Conservation (phyloP, 768 basidiomycete genomes). For the Psilocybe cubensis region DNA sequence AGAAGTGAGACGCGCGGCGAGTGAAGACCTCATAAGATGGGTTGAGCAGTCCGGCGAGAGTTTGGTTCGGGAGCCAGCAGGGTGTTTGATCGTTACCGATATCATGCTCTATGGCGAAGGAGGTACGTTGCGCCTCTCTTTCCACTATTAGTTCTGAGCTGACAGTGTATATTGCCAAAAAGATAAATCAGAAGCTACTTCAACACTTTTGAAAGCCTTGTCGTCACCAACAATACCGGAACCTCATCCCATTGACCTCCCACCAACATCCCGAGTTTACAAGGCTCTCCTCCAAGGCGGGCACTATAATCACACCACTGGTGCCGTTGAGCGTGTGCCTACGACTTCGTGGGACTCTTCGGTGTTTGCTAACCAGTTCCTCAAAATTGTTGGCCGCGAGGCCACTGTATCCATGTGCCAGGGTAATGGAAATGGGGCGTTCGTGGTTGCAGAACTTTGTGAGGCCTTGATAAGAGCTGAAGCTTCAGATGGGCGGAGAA, state of each 20-base stretch:
- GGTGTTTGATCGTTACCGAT: constrained; percentile 78
- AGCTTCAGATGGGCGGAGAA: constrained; percentile 44
- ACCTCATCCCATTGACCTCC: constrained; percentile 77
- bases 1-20: constrained; percentile 77
- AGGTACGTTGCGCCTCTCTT: constrained; percentile 44
- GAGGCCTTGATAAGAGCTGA: constrained; percentile 49
- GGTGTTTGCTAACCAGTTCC: constrained; percentile 62
- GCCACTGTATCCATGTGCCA: constrained; percentile 57
- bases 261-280: constrained; percentile 83
- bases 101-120: constrained; percentile 86
- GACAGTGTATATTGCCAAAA: constrained; percentile 2
- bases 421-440: constrained; percentile 65
- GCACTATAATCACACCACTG: constrained; percentile 72
- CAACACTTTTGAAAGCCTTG: constrained; percentile 63
- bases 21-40: constrained; percentile 74
- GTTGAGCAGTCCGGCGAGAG: constrained; percentile 63
- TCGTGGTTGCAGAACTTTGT: constrained; percentile 76
- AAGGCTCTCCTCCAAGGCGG: constrained; percentile 92
- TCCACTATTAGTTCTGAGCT: not conserved
- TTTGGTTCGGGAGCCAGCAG: constrained; percentile 75
- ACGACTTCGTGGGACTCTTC: constrained; percentile 53
- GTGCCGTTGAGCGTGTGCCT: constrained; percentile 52
- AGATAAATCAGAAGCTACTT: constrained; percentile 74
- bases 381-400: constrained; percentile 56
- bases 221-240: constrained; percentile 57